Evolutionary conservation across 176 grass and related monocot species (phyloP), one percentile per base, ranked within the genome.

Genomic region (Ampelocalamus luodianensis): DNA sequence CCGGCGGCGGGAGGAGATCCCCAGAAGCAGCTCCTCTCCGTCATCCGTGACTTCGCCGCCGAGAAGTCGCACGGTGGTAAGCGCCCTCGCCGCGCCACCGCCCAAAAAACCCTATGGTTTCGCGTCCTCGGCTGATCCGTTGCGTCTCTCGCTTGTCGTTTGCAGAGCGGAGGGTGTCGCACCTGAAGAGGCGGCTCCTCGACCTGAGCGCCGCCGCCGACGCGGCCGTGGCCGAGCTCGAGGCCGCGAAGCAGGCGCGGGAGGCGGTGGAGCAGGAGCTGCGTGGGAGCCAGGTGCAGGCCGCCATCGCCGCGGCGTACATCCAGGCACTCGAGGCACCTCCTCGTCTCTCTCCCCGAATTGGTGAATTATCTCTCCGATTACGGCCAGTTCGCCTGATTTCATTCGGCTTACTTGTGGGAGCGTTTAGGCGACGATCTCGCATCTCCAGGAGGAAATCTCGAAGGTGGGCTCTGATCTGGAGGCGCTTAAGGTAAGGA

Each of bases 41-140:
- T 93, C 63, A 93, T 97, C 83, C 90, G 92, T 39, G 89, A 94
- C 71, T 93, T 93, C 89, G 87, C 90, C 72, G 64, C 70, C 44
- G 90, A 90, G 73, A 97, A 91, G 75, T 84, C 88, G 18, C 95
- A 93, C 48, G 92, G 89, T 80, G 95, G 95, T 97, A 84, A 66
- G 48, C 27, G 6, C 18, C 51, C 26, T 14, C 26, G 3, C 32
- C 42, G 27, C 23, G 1, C 15, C 44, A 4, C 59, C 8, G 26
- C 45, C 55, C 9, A 53, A 27, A 18, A 5, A 34, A 16, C 49
- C 27, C 6, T 37, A 39, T 78, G 76, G 60, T 40, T 76, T 62
- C 68, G 50, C 17, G 26, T 49, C 9, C 17, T 70, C 79, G 12
- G 4, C 53, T 85, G 23, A 73, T 17, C 46, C 8, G 12, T 8